A percentile compares a stretch with the other conserved stretches of the same genome.
Evolutionary conservation across 805 yeast species (phyloP).

Genomic region (Grigorovia humatica): DNA sequence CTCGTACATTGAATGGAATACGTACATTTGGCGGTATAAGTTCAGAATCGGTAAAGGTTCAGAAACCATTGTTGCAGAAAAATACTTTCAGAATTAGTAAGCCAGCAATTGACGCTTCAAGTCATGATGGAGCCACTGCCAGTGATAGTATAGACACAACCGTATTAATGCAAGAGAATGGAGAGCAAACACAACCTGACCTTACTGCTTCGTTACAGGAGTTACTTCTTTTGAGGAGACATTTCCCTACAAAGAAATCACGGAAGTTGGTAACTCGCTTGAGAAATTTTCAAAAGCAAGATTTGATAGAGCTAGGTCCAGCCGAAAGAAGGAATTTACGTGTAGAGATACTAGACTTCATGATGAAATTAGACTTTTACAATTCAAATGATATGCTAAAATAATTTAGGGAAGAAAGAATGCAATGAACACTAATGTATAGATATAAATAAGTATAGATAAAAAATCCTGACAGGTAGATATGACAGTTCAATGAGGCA

Average conservation of each 20-base stretch:
- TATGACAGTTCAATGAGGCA: background rate
- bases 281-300: slow-evolving; percentile 10
- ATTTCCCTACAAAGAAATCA: slow-evolving; percentile 15
- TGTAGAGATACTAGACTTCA: slow-evolving; percentile 17
- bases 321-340: slow-evolving; percentile 19
- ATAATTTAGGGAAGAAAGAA: background rate
- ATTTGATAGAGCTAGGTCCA: slow-evolving; percentile 7
- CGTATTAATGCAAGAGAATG: background rate
- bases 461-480: background rate
- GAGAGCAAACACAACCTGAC: background rate
- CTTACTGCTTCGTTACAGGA: slow-evolving; percentile 3
- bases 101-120: background rate
- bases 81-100: background rate
- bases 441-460: background rate
- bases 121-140: background rate
- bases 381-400: background rate
- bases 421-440: background rate
- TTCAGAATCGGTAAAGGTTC: background rate
- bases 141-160: background rate
- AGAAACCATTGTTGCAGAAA: background rate
- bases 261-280: slow-evolving; percentile 13
- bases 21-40: background rate
- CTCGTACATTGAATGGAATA: background rate
- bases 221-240: slow-evolving; percentile 8
- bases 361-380: slow-evolving; percentile 17